Percentiles rank a stretch among this genome's conserved stretches.
Evolutionary conservation across 2,329 filamentous ascomycete species (phyloP).

Genomic region (Colletotrichum liaoningense): DNA sequence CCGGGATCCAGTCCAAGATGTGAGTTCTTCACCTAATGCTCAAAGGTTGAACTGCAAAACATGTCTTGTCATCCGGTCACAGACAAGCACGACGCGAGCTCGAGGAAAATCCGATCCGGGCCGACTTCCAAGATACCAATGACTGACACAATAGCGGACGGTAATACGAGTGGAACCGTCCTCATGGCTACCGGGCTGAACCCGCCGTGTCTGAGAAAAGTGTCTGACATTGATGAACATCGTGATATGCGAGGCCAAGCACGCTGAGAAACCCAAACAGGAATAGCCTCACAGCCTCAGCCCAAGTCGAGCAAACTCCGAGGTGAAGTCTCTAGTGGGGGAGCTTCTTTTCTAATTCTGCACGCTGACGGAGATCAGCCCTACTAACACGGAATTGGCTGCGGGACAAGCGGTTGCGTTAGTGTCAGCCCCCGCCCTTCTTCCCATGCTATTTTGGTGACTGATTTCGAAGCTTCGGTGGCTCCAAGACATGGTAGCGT

Average conservation of each 20-base stretch:
- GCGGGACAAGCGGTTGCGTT: background rate
- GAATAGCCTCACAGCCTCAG: background rate
- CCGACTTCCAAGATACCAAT: background rate
- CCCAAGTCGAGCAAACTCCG: background rate
- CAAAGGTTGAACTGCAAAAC: background rate
- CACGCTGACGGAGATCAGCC: constrained; percentile 7
- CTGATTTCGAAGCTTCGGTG: background rate
- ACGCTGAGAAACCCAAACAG: background rate
- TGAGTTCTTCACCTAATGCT: background rate
- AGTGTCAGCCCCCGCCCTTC: background rate
- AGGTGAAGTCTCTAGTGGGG: background rate
- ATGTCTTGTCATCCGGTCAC: constrained; percentile 3
- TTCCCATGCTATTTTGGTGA: background rate
- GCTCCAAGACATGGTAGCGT: background rate
- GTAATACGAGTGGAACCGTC: constrained; percentile 4
- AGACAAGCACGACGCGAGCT: background rate
- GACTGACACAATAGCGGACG: background rate
- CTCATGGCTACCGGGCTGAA: background rate
- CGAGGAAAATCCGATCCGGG: background rate
- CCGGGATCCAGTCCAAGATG: background rate
- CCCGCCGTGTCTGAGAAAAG: background rate
- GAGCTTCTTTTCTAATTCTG: background rate
- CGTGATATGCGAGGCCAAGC: background rate
- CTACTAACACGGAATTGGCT: constrained; percentile 14
- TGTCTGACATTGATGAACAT: background rate